Percentiles rank a stretch among this genome's conserved stretches.
phyloP scores from a whole-genome alignment of 73 alveolate genomes.

The Paramecium sonneborni region DNA sequence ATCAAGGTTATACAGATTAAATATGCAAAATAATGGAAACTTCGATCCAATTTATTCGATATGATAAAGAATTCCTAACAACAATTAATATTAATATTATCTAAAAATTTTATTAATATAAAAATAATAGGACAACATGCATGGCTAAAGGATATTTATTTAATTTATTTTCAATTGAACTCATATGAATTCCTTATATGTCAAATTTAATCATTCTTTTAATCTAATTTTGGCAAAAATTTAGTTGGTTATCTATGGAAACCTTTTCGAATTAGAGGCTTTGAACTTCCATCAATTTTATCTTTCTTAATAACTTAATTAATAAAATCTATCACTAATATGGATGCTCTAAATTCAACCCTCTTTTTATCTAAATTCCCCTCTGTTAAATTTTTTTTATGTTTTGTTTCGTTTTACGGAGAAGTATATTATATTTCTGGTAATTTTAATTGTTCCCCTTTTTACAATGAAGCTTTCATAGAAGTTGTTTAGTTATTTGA shows the following conservation, averaged over 20 bases:
- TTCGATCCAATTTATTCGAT: not conserved
- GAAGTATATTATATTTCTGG: not conserved
- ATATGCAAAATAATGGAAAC: not conserved
- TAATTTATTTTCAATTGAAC: not conserved
- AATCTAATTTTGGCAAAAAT: not conserved
- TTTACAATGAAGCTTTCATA: not conserved
- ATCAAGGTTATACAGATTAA: constrained; percentile 27
- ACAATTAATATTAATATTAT: not conserved
- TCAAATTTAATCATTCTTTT: not conserved
- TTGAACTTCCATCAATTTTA: not conserved
- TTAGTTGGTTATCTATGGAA: not conserved
- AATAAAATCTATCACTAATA: not conserved
- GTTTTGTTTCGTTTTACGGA: not conserved
- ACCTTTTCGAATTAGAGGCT: not conserved
- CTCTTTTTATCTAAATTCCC: not conserved
- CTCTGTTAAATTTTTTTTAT: not conserved
- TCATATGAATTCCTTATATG: not conserved
- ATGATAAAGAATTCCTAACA: not conserved
- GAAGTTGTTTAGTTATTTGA: not conserved
- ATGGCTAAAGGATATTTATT: not conserved
- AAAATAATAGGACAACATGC: not conserved
- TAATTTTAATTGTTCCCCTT: not conserved
- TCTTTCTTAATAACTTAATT: not conserved
- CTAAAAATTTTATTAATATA: not conserved
- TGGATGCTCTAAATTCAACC: not conserved